Conservation (phyloP, 257 asterid species). For the Sherardia arvensis region DNA sequence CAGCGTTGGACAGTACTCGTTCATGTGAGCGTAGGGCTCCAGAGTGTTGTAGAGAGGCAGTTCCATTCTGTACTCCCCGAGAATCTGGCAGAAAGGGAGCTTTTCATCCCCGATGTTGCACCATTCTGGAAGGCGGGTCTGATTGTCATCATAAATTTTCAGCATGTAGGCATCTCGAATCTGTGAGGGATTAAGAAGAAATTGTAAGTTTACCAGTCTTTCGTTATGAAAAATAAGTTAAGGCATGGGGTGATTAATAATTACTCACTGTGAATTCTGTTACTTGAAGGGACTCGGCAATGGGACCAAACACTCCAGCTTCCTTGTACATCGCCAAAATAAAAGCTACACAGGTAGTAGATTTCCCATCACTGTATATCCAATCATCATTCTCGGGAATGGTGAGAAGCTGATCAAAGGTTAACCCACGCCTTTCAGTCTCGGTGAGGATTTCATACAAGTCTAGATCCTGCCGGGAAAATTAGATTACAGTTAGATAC, state of each 20-base stretch:
- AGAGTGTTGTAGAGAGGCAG: conserved; percentile 70
- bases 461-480: conserved; percentile 56
- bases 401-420: conserved; percentile 81
- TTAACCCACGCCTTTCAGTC: conserved; percentile 82
- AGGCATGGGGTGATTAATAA: conserved; percentile 19
- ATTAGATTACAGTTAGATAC: conserved; percentile 1
- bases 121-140: conserved; percentile 78
- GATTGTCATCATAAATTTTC: conserved; percentile 62
- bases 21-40: conserved; percentile 84
- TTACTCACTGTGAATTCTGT: conserved; percentile 89
- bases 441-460: conserved; percentile 75
- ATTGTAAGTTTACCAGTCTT: neutral
- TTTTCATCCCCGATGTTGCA: conserved; percentile 51
- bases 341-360: conserved; percentile 95
- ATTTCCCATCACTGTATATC: conserved; percentile 97
- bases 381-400: conserved; percentile 98
- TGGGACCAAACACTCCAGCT: conserved; percentile 80
- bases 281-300: conserved; percentile 78
- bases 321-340: conserved; percentile 90
- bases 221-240: neutral
- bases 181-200: conserved; percentile 28
- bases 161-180: conserved; percentile 95
- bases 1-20: conserved; percentile 83
- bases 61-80: conserved; percentile 87
- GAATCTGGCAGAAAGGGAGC: conserved; percentile 86